These are phyloP conservation scores for Colletotrichum brevisporum DNA, from an alignment of 2,329 filamentous ascomycete genomes.

Conservation along the genomic window DNA sequence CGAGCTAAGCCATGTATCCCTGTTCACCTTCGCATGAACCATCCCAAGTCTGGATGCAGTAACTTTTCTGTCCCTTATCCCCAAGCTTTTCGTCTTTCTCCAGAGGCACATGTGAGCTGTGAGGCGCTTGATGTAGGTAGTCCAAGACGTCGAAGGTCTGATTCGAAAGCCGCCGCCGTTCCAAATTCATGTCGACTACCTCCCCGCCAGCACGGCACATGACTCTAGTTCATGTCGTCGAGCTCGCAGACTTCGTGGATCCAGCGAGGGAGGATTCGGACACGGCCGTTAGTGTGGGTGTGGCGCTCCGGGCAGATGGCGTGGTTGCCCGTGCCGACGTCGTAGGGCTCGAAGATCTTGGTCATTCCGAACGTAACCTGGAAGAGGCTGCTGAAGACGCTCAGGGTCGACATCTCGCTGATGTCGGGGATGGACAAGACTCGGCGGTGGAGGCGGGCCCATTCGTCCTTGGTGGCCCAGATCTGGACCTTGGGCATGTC, in stretches of 20 bases:
- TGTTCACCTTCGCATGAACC: constrained; percentile 1
- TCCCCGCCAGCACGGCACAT: not conserved
- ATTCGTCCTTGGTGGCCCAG: not conserved
- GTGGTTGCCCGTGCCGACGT: no score
- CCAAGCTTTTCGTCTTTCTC: not conserved
- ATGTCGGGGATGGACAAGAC: not conserved
- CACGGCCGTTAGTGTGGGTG: not conserved
- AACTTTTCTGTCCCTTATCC: not conserved
- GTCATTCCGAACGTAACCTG: not conserved
- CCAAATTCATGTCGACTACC: no score
- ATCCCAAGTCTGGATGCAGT: not conserved
- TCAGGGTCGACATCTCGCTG: not conserved
- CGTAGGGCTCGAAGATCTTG: not conserved
- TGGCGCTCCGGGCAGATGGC: not conserved
- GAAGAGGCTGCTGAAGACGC: not conserved
- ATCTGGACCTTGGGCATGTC: not conserved
- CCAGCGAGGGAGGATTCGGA: not conserved
- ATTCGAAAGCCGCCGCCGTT: not conserved
- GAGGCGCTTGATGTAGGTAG: not conserved
- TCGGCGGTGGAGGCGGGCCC: not conserved
- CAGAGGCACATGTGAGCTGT: not conserved
- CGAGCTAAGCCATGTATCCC: not conserved
- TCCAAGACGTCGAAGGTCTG: not conserved
- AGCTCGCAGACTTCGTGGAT: constrained; percentile 1
- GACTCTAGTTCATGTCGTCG: not conserved